These are phyloP conservation scores for Yarrowia porcina DNA, from an alignment of 805 yeast species.

Conservation along the genomic window DNA sequence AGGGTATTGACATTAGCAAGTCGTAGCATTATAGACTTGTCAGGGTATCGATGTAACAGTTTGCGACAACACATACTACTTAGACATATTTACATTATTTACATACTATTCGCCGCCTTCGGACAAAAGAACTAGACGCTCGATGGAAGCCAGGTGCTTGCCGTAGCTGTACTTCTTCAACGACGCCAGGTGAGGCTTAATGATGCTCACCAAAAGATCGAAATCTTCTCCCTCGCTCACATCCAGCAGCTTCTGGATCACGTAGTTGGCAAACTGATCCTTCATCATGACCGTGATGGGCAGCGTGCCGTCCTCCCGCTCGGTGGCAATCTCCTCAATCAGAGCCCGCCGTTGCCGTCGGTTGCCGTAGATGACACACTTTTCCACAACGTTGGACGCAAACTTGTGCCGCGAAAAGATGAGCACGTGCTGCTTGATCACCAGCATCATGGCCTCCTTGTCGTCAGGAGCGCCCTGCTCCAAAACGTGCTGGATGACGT, in stretches of 20 bases:
- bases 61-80: too few relatives aligned
- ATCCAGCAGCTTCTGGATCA: constrained; percentile 89
- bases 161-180: constrained; percentile 69
- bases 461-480: constrained; percentile 68
- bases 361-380: constrained; percentile 75
- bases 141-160: constrained; percentile 80
- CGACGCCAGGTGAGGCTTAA: constrained; percentile 74
- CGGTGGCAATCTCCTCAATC: constrained; percentile 53
- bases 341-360: constrained; percentile 58
- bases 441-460: constrained; percentile 57
- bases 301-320: constrained; percentile 33
- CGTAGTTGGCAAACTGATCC: constrained; percentile 97
- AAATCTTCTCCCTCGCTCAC: constrained; percentile 70
- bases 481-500: constrained; percentile 92
- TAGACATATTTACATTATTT: constrained; percentile 14
- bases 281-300: constrained; percentile 90
- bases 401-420: constrained; percentile 91
- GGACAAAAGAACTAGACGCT: constrained; percentile 47
- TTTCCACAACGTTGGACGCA: constrained; percentile 97
- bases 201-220: constrained; percentile 64
- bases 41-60: too few relatives aligned
- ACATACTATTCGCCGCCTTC: constrained; percentile 26
- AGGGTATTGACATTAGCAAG: too few relatives aligned
- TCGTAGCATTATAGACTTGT: too few relatives aligned
- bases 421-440: constrained; percentile 70